Conservation (phyloP, 192 early-diverging fungal species). For the Borealophlyctis nickersoniae region DNA sequence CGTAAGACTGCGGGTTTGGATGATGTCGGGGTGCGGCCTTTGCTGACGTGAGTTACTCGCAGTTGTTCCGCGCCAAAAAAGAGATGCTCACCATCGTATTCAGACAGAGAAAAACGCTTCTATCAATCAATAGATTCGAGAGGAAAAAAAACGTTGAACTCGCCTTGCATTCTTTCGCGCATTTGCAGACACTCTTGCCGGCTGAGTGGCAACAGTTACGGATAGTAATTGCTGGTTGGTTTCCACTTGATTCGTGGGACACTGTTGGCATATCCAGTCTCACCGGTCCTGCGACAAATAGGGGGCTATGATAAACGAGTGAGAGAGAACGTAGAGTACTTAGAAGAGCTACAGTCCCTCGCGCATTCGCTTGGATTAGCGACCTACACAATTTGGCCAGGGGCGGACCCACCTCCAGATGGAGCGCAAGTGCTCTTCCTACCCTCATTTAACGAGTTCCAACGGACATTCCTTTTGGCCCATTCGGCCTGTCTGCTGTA, state of each 20-base stretch:
- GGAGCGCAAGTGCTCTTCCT: conserved; percentile 73
- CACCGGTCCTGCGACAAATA: too few relatives aligned
- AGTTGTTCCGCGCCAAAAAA: too few relatives aligned
- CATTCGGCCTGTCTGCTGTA: conserved; percentile 69
- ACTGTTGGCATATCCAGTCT: too few relatives aligned
- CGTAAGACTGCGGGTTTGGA: conserved; percentile 52
- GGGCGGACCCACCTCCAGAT: conserved; percentile 24
- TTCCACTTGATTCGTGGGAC: neutral
- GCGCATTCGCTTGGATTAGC: conserved; percentile 48
- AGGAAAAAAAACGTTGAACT: conserved; percentile 86
- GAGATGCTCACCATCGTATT: too few relatives aligned
- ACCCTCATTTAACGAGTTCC: conserved; percentile 79
- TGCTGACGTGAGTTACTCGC: conserved; percentile 47
- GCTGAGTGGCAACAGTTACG: conserved; percentile 40
- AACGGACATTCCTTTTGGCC: conserved; percentile 70
- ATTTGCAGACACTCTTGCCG: too few relatives aligned
- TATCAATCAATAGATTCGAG: conserved; percentile 97
- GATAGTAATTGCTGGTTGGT: conserved; percentile 74
- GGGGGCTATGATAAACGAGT: conserved; percentile 86
- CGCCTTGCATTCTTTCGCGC: conserved; percentile 73
- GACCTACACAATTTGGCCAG: conserved; percentile 42
- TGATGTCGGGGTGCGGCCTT: conserved; percentile 52
- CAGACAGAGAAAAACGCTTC: conserved; percentile 25
- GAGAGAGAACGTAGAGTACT: conserved; percentile 82
- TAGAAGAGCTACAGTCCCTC: conserved; percentile 63